Evolutionary conservation across 805 yeast species (phyloP), one percentile per base, ranked within the genome.

Genomic region (Lipomyces sp.): DNA sequence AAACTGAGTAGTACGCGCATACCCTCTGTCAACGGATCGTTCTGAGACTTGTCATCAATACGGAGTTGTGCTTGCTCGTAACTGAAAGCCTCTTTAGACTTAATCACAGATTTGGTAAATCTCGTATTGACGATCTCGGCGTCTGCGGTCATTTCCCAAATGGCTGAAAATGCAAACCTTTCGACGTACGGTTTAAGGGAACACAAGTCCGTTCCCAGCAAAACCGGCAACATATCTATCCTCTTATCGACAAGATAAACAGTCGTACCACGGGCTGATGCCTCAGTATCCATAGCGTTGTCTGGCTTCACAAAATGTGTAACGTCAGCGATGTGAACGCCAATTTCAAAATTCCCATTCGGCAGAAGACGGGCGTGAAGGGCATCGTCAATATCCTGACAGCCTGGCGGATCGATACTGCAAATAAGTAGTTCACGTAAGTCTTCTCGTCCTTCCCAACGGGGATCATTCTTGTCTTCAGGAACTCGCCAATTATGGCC

Each of bases 341-440:
- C 99, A 49, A 93, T 95, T 67, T 93, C 96, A 74, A 79, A 89
- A 66, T 91, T 87, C 0, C 98, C 98, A 67, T 93, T 93, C 1
- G 95, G 89, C 43, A 93, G 75, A 47, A 67, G 66, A 57, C 77
- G 73, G 0, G 98, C 98, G 65, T 93, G 99, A 43, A 93, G 74
- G 1, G 99, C 98, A 73, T 93, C 96, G 73, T 93, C 99, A 63
- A 93, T 93, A 79, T 93, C 99, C 59, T 90, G 97, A 81, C 98
- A 91, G 28, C 85, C 84, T 1, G 97, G 97, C 8, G 99, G 99
- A 74, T 93, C 99, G 61, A 93, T 93, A 22, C 95, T 85, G 67
- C 99, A 93, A 36, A 93, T 86, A 43, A 88, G 73, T 63, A 87
- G 82, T 62, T 91, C 95, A 62, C 98, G 80, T 52, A 90, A 75